Base-by-base conservation (phyloP, 805 yeast species). In the Starmerella ratchasimensis region DNA sequence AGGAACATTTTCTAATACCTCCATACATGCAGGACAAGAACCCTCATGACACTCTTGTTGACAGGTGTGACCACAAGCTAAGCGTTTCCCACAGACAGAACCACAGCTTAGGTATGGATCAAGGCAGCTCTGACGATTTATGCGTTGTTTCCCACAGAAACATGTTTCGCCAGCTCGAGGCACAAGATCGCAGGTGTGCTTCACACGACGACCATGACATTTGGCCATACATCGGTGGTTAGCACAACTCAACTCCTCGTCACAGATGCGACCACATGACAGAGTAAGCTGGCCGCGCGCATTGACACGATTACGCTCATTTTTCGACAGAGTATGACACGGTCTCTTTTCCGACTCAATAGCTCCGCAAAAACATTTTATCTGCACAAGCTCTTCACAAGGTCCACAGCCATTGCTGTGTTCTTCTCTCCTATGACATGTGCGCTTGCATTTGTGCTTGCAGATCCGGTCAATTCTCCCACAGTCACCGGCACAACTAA, bases 341-440 rank as follows among this genome's bases (percentile, higher is more conserved):
- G 21, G 14, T 14, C 23, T 21, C 4, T n/a, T 18, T 6, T 24
- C 16, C 10, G 33, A 15, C 6, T 27, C 27, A 10, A 31, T 5
- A 15, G 18, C 30, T 4, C 51, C 50, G 25, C 53, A 47, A 26
- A 29, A 37, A 35, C 53, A 1, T 73, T 79, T 27, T 59, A 65
- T 9, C 61, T 62, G 17, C 5, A 41, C 24, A 20, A 15, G 4
- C 8, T 24, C 23, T 10, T 16, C 14, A n/a, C 16, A n/a, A 4
- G 18, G 21, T 11, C 29, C 25, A 10, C 13, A n/a, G n/a, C n/a
- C n/a, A n/a, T n/a, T n/a, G n/a, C n/a, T n/a, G n/a, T n/a, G n/a
- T n/a, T n/a, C n/a, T n/a, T n/a, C n/a, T n/a, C n/a, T n/a, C n/a
- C n/a, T 25, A 29, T 50, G 54, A 35, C 54, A 50, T 7, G 20